These are phyloP conservation scores for Begonia peltatifolia DNA, from an alignment of 306 rosid species.

Conservation along the genomic window DNA sequence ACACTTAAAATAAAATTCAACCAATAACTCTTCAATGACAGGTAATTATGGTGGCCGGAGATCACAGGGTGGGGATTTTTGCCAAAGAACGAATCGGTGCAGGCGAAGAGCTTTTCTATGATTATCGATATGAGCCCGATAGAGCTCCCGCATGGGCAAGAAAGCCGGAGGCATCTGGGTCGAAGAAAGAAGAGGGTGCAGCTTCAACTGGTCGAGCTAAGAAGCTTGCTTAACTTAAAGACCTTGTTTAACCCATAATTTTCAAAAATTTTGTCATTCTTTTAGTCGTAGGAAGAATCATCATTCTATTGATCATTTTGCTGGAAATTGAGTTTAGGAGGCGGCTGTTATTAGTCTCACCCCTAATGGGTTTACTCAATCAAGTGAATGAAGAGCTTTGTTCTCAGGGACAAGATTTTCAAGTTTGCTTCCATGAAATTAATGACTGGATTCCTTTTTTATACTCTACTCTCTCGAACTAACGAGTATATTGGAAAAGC, in stretches of 20 bases:
- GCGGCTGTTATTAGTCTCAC: too few species aligned
- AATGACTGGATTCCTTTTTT: too few species aligned
- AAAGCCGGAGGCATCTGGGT: constrained; percentile 78
- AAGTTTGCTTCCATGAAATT: too few species aligned
- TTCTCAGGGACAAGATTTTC: too few species aligned
- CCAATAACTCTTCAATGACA: constrained; percentile 14
- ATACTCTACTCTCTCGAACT: too few species aligned
- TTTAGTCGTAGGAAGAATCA: constrained; percentile 27
- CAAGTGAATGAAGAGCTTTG: too few species aligned
- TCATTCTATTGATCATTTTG: constrained; percentile 29
- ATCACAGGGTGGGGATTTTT: constrained; percentile 96
- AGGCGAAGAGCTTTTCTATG: constrained; percentile 97
- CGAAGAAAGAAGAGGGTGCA: constrained; percentile 75
- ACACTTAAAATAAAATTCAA: too few species aligned
- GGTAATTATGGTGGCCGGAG: constrained; percentile 99
- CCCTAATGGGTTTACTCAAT: too few species aligned
- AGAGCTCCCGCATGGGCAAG: constrained; percentile 99
- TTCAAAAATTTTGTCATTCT: constrained; percentile 34
- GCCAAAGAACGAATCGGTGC: constrained; percentile 90
- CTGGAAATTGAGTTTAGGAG: neutral
- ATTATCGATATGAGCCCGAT: constrained; percentile 91
- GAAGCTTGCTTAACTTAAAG: constrained; percentile 60
- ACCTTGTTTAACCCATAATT: constrained; percentile 14
- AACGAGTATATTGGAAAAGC: too few species aligned
- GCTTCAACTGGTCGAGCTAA: constrained; percentile 94